Base-by-base conservation (phyloP, 192 early-diverging fungal genomes). In the Endogone sp. region DNA sequence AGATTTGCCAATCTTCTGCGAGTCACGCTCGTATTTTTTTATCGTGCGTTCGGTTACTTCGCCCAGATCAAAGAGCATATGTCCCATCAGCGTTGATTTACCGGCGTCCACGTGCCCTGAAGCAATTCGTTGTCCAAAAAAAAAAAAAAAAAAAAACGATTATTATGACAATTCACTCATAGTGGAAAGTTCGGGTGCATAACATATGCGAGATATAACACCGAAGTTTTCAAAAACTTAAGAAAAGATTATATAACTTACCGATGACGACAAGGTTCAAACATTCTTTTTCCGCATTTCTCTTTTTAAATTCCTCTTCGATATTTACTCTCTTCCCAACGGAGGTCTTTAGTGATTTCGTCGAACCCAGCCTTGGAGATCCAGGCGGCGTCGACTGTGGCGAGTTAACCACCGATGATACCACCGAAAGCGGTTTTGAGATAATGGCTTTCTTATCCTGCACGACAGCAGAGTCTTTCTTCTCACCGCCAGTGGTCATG, bases 91-190 rank as follows among this genome's bases (percentile, higher is more conserved):
- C 23, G 97, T 99, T 63, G 89, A 92, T 78, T 99, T 99, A 49
- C 97, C 97, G 3, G 95, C 94, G 75, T 99, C 97, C 3, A 98
- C 97, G 73, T 98, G 97, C 0, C 96, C 92, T 90, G 63, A n/a
- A n/a, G n/a, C n/a, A n/a, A n/a, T n/a, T n/a, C n/a, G n/a, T n/a
- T n/a, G n/a, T n/a, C n/a, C n/a, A n/a, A n/a, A n/a, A n/a, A n/a
- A n/a, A n/a, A n/a, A n/a, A n/a, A n/a, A n/a, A n/a, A n/a, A n/a
- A n/a, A n/a, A n/a, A n/a, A n/a, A n/a, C n/a, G n/a, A n/a, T n/a
- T n/a, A n/a, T n/a, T 59, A 73, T 25, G 56, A 11, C 56, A 59
- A 22, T 27, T 63, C 6, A 56, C 2, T 56, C 37, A n/a, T 44
- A 64, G 63, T 30, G 55, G 3, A 68, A 60, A 75, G 10, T 60